These are phyloP conservation scores for Phytophthora europaea DNA, from an alignment of 352 stramenopile species.

Conservation along the genomic window DNA sequence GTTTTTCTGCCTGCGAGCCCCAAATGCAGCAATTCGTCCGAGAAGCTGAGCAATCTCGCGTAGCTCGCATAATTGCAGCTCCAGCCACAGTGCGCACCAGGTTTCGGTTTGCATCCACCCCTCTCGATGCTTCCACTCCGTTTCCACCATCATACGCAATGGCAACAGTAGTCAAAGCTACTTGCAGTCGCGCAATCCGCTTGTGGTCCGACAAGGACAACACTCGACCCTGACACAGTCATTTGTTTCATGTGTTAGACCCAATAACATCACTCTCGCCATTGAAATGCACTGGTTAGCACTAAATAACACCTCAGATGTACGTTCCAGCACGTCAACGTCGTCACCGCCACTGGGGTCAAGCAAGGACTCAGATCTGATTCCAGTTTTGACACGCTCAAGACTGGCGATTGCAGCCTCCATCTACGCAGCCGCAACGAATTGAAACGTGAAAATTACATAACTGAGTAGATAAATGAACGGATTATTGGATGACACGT, in stretches of 20 bases:
- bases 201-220: constrained; percentile 69
- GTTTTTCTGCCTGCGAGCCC: constrained; percentile 55
- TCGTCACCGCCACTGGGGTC: constrained; percentile 7
- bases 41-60: constrained; percentile 51
- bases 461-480: neutral
- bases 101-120: constrained; percentile 38
- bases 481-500: neutral
- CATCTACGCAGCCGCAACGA: constrained; percentile 37
- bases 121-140: neutral
- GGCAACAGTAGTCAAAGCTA: constrained; percentile 38
- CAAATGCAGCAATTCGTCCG: constrained; percentile 71
- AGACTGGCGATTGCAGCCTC: constrained; percentile 47
- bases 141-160: constrained; percentile 26
- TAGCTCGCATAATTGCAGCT: constrained; percentile 53
- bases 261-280: neutral
- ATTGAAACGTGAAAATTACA: constrained; percentile 7
- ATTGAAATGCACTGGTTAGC: neutral
- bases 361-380: constrained; percentile 34
- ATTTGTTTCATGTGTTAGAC: constrained; percentile 12
- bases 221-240: constrained; percentile 30
- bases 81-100: constrained; percentile 53
- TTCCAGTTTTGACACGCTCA: constrained; percentile 7
- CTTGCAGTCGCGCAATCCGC: constrained; percentile 61
- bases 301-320: constrained; percentile 19
- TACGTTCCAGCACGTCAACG: constrained; percentile 23